Conservation (phyloP, 2,329 filamentous ascomycete species). For the Rachicladosporium sp. region DNA sequence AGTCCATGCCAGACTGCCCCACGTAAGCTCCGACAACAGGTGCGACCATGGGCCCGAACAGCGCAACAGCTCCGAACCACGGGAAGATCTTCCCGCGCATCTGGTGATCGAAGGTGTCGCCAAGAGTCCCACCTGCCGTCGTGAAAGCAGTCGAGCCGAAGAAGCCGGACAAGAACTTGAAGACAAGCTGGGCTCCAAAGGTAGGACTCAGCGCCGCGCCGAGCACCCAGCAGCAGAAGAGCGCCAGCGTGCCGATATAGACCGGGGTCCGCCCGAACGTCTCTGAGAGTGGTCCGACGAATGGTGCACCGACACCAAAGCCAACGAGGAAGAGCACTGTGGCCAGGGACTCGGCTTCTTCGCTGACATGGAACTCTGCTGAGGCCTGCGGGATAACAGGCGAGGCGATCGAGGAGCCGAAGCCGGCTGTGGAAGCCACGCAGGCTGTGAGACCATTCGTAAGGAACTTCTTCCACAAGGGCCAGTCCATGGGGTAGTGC, state of each 20-base stretch:
- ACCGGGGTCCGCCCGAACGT: constrained; percentile 22
- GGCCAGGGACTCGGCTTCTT: constrained; percentile 15
- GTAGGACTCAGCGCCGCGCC: constrained; percentile 14
- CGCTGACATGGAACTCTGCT: constrained; percentile 11
- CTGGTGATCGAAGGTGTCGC: constrained; percentile 1
- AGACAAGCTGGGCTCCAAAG: constrained; percentile 14
- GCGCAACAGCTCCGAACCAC: constrained; percentile 1
- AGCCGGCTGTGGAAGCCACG: constrained; percentile 1
- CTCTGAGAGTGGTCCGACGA: constrained; percentile 29
- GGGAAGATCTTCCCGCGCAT: constrained; percentile 3
- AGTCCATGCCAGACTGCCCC: constrained; percentile 11
- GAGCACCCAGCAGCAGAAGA: constrained; percentile 12
- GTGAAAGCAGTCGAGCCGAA: constrained; percentile 11
- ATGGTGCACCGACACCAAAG: constrained; percentile 25
- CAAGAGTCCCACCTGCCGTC: constrained; percentile 9
- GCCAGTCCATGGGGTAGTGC: constrained; percentile 61
- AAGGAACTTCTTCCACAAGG: constrained; percentile 51
- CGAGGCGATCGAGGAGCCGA: constrained; percentile 1
- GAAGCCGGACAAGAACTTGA: constrained; percentile 17
- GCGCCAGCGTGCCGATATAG: constrained; percentile 12
- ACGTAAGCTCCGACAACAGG: constrained; percentile 12
- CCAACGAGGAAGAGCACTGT: constrained; percentile 36
- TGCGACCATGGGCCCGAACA: constrained; percentile 9
- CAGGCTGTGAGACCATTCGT: constrained; percentile 44
- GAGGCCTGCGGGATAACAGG: constrained; percentile 3